Base-by-base conservation (phyloP, 805 yeast genomes). In the Candida broadrunensis region DNA sequence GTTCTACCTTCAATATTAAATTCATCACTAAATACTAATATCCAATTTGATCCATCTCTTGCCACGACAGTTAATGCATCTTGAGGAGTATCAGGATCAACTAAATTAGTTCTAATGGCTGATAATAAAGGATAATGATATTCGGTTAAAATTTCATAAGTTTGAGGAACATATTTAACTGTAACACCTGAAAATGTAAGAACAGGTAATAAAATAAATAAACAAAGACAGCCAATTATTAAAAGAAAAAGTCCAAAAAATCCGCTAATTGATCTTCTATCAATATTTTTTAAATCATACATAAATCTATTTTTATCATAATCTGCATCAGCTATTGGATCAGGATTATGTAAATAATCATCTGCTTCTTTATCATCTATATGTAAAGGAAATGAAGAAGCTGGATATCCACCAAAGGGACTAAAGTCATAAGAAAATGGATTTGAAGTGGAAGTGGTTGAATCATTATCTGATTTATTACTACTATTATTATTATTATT, bases 341-440 rank as follows among this genome's bases (percentile, higher is more conserved):
- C 97, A 2, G 98, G 98, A 64, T 91, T 93, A 65, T 91, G 98
- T 50, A 93, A 61, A 57, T 88, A 90, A 63, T 91, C 99, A 65
- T 91, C 99, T 9, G 85, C 83, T 63, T 91, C 99, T 63, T 88
- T 88, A 52, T 91, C 98, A 43, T 91, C 97, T 48, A 91, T 80
- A 50, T 79, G 83, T 43, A 91, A 68, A 1, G 99, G 99, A 67
- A 91, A 91, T 3, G 88, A 81, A 15, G 89, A 75, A 11, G 96
- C 95, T 0, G 99, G 98, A 63, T 87, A 91, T n/a, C 97, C 98
- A 36, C 98, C 99, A 67, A 91, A 91, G 2, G 98, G 99, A 38
- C 85, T 80, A 49, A 82, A 81, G 52, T 85, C 91, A 20, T 27
- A 37, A 65, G 32, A 5, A 29, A 29, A 61, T 6, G 69, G 70